phyloP scores from a whole-genome alignment of 768 basidiomycete genomes.

The Cystofilobasidium bisporidii region DNA sequence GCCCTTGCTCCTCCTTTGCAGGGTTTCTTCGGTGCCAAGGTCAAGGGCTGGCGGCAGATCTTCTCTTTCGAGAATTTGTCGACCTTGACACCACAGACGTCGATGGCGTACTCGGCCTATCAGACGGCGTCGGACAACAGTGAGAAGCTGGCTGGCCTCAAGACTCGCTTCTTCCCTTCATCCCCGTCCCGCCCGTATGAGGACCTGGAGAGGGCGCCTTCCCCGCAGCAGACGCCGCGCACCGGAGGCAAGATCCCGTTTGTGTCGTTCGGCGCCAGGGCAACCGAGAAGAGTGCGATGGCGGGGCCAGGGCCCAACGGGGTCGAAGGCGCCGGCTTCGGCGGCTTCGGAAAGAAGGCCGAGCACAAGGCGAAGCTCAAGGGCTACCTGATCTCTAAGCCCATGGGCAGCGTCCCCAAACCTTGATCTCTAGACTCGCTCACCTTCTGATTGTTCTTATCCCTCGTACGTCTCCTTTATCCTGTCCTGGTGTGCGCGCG shows the following conservation, averaged over 20 bases:
- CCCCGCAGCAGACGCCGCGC: background rate
- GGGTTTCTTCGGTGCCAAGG: slow-evolving; percentile 15
- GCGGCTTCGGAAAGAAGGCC: slow-evolving; percentile 19
- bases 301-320: background rate
- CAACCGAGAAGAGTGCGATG: background rate
- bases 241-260: slow-evolving; percentile 20
- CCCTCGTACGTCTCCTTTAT: too few relatives aligned
- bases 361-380: slow-evolving; percentile 25
- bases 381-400: slow-evolving; percentile 26
- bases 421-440: background rate
- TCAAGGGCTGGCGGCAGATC: slow-evolving; percentile 15
- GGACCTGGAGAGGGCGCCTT: slow-evolving; percentile 1
- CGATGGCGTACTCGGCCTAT: slow-evolving; percentile 12
- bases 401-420: slow-evolving; percentile 9
- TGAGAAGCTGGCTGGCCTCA: background rate
- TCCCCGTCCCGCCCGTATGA: background rate
- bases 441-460: too few relatives aligned
- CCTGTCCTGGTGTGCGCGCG: too few relatives aligned
- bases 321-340: slow-evolving; percentile 1
- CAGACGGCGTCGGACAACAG: background rate
- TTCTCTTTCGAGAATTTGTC: slow-evolving; percentile 24
- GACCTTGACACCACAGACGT: slow-evolving; percentile 12
- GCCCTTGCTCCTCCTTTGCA: background rate
- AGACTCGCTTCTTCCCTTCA: background rate
- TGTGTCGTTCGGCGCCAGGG: slow-evolving; percentile 22